Conservation (phyloP, 805 yeast species). For the Metschnikowia drakensbergensis region DNA sequence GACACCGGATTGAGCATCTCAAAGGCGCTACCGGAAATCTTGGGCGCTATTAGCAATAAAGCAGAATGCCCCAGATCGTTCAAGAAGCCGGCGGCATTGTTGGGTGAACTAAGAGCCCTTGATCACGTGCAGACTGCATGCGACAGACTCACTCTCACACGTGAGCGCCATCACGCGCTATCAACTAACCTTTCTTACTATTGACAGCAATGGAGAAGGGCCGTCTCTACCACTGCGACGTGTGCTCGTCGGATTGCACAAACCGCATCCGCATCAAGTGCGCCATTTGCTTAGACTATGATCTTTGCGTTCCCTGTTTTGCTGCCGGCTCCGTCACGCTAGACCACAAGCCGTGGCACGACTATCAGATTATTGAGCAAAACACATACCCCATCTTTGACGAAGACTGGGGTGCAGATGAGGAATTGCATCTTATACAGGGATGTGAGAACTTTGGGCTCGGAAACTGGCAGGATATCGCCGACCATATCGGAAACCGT, state of each 20-base stretch:
- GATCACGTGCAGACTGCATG: not conserved
- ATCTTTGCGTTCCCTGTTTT: conserved; percentile 97
- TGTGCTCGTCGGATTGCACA: conserved; percentile 94
- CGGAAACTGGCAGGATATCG: conserved; percentile 98
- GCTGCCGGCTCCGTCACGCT: conserved; percentile 78
- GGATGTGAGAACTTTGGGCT: conserved; percentile 89
- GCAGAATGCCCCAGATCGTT: too few species aligned
- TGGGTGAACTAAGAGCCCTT: not conserved
- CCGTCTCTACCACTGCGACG: conserved; percentile 78
- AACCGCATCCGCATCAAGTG: conserved; percentile 86
- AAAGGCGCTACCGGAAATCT: too few species aligned
- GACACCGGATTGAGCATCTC: too few species aligned
- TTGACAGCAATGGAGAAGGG: conserved; percentile 34
- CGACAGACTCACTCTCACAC: not conserved
- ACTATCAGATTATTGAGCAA: conserved; percentile 87
- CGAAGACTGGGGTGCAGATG: conserved; percentile 97
- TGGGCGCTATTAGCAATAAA: too few species aligned
- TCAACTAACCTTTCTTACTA: not conserved
- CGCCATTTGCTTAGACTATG: conserved; percentile 91
- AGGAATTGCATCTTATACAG: conserved; percentile 80
- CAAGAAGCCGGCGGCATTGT: too few species aligned
- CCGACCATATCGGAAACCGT: conserved; percentile 91
- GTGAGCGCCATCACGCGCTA: conserved; percentile 5
- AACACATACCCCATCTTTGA: conserved; percentile 91
- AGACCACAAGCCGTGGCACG: conserved; percentile 91